Conservation (phyloP, 495 filamentous ascomycete species). For the Poronia punctata region DNA sequence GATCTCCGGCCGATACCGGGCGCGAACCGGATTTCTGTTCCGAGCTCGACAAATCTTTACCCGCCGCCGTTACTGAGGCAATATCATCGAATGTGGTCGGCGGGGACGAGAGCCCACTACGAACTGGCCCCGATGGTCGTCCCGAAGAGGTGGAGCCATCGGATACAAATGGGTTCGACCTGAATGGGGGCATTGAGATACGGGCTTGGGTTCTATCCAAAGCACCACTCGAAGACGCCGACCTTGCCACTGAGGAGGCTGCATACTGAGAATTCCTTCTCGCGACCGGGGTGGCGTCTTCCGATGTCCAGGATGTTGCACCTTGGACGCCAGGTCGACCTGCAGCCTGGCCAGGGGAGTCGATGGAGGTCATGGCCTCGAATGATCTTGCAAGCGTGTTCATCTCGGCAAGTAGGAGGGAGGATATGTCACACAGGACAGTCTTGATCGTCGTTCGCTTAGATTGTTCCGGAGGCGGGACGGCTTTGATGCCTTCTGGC, state of each 20-base stretch:
- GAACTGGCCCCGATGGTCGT: constrained; percentile 47
- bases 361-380: constrained; percentile 70
- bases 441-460: constrained; percentile 90
- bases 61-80: constrained; percentile 34
- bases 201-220: constrained; percentile 47
- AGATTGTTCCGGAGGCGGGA: constrained; percentile 64
- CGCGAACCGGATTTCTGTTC: constrained; percentile 25
- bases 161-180: constrained; percentile 27
- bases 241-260: constrained; percentile 32
- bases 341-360: constrained; percentile 56
- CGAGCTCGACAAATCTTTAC: constrained; percentile 23
- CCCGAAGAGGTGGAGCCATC: constrained; percentile 42
- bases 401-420: constrained; percentile 77
- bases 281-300: constrained; percentile 27
- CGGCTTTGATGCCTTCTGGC: constrained; percentile 57
- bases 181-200: constrained; percentile 63
- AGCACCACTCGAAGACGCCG: constrained; percentile 41
- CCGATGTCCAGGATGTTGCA: constrained; percentile 23
- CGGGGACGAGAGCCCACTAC: constrained; percentile 45
- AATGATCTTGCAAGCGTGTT: constrained; percentile 77
- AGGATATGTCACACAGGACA: constrained; percentile 86
- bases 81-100: constrained; percentile 71
- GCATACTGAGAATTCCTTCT: constrained; percentile 52
- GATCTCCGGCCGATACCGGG: constrained; percentile 27
- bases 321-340: constrained; percentile 27